Evolutionary conservation across 768 basidiomycete genomes (phyloP), one percentile per base, ranked within the genome.

Genomic region (Saitozyma sp.): DNA sequence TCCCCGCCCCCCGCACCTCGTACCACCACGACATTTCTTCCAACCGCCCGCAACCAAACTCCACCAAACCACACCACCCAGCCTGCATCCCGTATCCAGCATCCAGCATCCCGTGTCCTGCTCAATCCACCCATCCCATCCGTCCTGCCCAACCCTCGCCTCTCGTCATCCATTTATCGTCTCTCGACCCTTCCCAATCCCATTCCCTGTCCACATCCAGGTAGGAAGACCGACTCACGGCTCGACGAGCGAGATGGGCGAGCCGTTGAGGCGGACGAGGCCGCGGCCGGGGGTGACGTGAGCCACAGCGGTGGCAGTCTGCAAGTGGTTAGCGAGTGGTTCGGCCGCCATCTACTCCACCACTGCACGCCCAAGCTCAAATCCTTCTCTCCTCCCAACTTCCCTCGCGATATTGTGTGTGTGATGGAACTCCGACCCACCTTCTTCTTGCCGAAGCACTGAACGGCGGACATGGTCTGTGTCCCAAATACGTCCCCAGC

Each of bases 401-500:
- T 58, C 19, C 50, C 51, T 19, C 10, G 51, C 51, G 13, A 52
- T 52, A 48, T 48, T 29, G 29, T 29, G 29, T 29, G 5, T 29
- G 29, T 17, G 46, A 48, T 19, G 16, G 38, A 17, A 3, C 13
- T 16, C 10, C 10, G 38, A 52, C 51, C 51, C 80, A 86, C 92
- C 90, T 97, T 97, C 89, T 98, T 98, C 91, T 98, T 98, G 83
- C 95, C 95, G 83, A 98, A 98, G 67, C 92, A 95, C 81, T 97
- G 95, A 73, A 98, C 95, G 84, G 94, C 92, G 62, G 80, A 79
- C 78, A 80, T 80, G 63, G 67, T 76, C 66, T 68, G 51, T 65
- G 50, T 46, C 45, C 45, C 45, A 46, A 17, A 29, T 29, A 29
- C 45, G 45, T 46, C n/a, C 45, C 45, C 11, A 46, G 13, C 45